Evolutionary conservation across 1,139 yeast species (phyloP).

Genomic region (Ashbya aceris): DNA sequence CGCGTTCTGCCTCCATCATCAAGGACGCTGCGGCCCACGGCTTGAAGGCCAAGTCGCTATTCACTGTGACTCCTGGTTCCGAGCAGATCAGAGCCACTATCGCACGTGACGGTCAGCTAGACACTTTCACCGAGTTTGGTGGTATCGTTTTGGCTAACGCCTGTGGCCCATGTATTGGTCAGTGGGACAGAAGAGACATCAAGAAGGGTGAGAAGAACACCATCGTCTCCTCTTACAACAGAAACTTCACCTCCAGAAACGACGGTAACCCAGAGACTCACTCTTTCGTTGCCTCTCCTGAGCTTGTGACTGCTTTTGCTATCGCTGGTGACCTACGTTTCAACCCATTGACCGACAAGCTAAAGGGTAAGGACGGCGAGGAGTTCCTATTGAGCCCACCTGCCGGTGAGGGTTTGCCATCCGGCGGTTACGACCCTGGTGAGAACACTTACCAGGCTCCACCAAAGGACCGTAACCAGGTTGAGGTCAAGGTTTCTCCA

Average conservation of each 20-base stretch:
- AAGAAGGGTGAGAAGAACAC: constrained; percentile 66
- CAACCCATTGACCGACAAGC: constrained; percentile 94
- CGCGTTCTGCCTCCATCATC: constrained; percentile 83
- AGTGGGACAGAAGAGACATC: constrained; percentile 80
- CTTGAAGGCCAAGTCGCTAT: constrained; percentile 83
- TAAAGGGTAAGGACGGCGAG: constrained; percentile 89
- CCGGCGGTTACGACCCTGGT: constrained; percentile 88
- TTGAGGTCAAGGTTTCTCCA: constrained; percentile 73
- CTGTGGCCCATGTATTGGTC: constrained; percentile 99
- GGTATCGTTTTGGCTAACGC: constrained; percentile 93
- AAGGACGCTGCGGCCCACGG: constrained; percentile 79
- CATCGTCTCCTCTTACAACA: constrained; percentile 89
- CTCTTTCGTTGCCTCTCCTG: constrained; percentile 98
- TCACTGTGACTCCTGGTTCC: constrained; percentile 96
- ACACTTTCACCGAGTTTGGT: constrained; percentile 73
- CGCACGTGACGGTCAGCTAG: constrained; percentile 84
- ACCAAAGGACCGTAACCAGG: constrained; percentile 74
- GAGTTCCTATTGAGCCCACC: constrained; percentile 92
- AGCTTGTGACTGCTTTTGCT: constrained; percentile 91
- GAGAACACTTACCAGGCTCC: constrained; percentile 97
- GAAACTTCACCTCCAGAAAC: constrained; percentile 96
- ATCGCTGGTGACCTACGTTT: constrained; percentile 96
- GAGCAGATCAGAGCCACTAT: constrained; percentile 97
- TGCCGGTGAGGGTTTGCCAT: constrained; percentile 87
- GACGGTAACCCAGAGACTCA: constrained; percentile 98